phyloP scores from a whole-genome alignment of 2,329 filamentous ascomycete species.

The Bipolaris victoriae region DNA sequence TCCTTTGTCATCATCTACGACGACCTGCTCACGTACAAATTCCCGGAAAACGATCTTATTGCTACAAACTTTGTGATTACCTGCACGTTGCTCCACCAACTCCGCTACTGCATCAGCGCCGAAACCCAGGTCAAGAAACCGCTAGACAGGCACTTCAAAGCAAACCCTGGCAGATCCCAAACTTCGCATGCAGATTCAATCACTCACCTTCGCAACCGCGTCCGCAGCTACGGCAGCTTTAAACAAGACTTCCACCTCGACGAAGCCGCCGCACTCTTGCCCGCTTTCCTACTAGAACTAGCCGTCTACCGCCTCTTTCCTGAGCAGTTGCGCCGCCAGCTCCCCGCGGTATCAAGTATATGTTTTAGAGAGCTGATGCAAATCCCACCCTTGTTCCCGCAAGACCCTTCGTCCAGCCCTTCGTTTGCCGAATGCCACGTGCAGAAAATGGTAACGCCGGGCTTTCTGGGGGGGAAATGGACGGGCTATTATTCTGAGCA shows the following conservation, averaged over 20 bases:
- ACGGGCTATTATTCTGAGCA: slow-evolving; percentile 28
- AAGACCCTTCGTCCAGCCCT: background rate
- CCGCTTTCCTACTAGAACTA: slow-evolving; percentile 13
- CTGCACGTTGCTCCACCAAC: slow-evolving; percentile 18
- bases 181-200: too few species aligned
- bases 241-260: slow-evolving; percentile 6
- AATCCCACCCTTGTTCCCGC: slow-evolving; percentile 19
- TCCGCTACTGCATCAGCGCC: slow-evolving; percentile 1
- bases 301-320: background rate
- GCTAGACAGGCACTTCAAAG: background rate
- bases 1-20: slow-evolving; percentile 21
- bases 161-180: background rate
- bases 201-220: slow-evolving; percentile 6
- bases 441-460: slow-evolving; percentile 21
- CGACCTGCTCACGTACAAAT: slow-evolving; percentile 8
- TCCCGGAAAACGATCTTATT: slow-evolving; percentile 15
- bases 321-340: background rate
- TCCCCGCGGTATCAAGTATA: slow-evolving; percentile 23
- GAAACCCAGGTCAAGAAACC: background rate
- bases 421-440: slow-evolving; percentile 25
- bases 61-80: slow-evolving; percentile 24
- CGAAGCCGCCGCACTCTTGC: slow-evolving; percentile 18
- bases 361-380: slow-evolving; percentile 22
- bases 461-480: slow-evolving; percentile 28
- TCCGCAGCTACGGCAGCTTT: slow-evolving; percentile 11